Percentiles rank a stretch among this genome's conserved stretches.
Conservation (phyloP, 2,329 filamentous ascomycete species). For the Coniochaeta ligniaria region DNA sequence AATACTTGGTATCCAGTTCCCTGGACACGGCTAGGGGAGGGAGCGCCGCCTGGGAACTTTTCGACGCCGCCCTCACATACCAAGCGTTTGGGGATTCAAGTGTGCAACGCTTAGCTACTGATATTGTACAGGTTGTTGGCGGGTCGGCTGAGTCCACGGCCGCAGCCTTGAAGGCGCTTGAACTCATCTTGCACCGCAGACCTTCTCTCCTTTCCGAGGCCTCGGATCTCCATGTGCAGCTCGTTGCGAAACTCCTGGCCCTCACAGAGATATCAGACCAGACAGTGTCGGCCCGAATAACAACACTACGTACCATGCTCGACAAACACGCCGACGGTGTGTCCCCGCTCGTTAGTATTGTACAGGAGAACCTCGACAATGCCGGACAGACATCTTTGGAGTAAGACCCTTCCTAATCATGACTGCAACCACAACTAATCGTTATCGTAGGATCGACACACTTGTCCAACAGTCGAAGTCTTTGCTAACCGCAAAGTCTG, state of each 20-base stretch:
- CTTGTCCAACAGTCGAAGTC: conserved; percentile 40
- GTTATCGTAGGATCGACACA: conserved; percentile 37
- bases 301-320: conserved; percentile 35
- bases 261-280: conserved; percentile 42
- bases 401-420: conserved; percentile 24
- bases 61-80: conserved; percentile 39
- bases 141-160: conserved; percentile 11
- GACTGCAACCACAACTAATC: conserved; percentile 8
- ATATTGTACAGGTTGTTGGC: conserved; percentile 19
- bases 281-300: conserved; percentile 30
- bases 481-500: conserved; percentile 26
- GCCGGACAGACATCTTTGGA: conserved; percentile 41
- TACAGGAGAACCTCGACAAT: conserved; percentile 47
- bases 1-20: conserved; percentile 33
- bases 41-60: conserved; percentile 32
- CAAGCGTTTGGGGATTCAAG: conserved; percentile 27
- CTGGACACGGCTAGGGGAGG: conserved; percentile 28
- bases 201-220: conserved; percentile 37
- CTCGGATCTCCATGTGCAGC: conserved; percentile 36
- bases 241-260: conserved; percentile 46
- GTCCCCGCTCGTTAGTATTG: conserved; percentile 40
- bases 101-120: conserved; percentile 19
- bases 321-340: conserved; percentile 34
- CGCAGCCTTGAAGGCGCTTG: conserved; percentile 35
- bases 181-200: conserved; percentile 36